Base-by-base conservation (phyloP, 2,329 filamentous ascomycete genomes). In the Sporothrix brunneoviolacea region DNA sequence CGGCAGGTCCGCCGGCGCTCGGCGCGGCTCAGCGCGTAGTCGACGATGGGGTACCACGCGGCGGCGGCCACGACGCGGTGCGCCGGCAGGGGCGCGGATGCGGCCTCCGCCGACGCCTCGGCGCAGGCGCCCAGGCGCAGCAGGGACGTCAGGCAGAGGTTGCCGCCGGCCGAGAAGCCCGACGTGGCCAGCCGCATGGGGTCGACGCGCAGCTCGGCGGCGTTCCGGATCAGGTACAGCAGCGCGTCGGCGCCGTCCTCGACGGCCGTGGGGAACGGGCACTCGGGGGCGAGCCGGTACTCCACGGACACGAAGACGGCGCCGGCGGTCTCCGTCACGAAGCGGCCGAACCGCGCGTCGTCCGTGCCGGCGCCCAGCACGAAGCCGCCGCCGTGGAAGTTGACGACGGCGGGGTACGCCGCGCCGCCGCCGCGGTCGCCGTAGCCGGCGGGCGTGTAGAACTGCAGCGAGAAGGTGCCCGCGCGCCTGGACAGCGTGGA, bases 341-440 rank as follows among this genome's bases (percentile, higher is more conserved):
- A 68, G 4, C 74, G 70, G 6, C 76, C 78, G 70, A 81, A 84
- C 37, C 80, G 72, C 13, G 79, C 75, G 59, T 85, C 82, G 60
- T 85, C 79, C 4, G 77, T 82, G 4, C 75, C 79, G 41, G 73
- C 72, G 12, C 83, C 83, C 28, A 84, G 65, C 7, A 81, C 78
- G 65, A 83, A 85, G 5, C 83, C 83, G 19, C 83, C 83, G 22
- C 82, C 82, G 59, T 86, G 83, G 59, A 82, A 83, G 61, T 84
- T 83, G 57, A 86, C 71, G 24, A 86, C 70, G 16, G 77, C 77
- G 0, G 81, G 73, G 45, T 59, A 70, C n/a, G n/a, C 53, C 59
- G 33, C 56, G 54, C 27, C 18, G 16, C 8, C 24, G 10, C 19
- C 13, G 13, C 27, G 12, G 24, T 35, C 8, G 24, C 64, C 53